phyloP scores from a whole-genome alignment of 768 basidiomycete genomes.

The Mycena maculata region DNA sequence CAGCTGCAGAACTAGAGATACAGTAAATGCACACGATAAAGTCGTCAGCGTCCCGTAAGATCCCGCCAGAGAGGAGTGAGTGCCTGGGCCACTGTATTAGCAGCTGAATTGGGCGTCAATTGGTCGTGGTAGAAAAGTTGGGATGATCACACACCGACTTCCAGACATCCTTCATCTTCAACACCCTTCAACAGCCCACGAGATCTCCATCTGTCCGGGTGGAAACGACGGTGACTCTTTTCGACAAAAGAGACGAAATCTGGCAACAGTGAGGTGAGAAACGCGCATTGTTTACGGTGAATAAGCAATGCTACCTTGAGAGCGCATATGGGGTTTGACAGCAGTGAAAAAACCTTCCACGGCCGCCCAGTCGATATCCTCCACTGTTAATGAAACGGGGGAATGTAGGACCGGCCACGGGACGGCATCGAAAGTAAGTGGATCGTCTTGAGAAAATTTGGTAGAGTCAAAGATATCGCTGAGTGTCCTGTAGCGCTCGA shows the following conservation, averaged over 20 bases:
- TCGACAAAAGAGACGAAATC: conserved; percentile 76
- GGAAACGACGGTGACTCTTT: conserved; percentile 79
- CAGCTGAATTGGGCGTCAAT: conserved; percentile 43
- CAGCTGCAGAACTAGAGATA: conserved; percentile 28
- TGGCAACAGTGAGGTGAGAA: background rate
- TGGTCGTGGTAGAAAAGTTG: background rate
- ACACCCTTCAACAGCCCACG: conserved; percentile 70
- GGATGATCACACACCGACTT: conserved; percentile 63
- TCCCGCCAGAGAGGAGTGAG: conserved; percentile 76
- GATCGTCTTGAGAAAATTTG: conserved; percentile 63
- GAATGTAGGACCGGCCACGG: conserved; percentile 81
- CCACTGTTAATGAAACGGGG: conserved; percentile 63
- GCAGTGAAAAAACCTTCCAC: conserved; percentile 78
- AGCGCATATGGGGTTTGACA: conserved; percentile 62
- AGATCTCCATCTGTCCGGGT: conserved; percentile 84
- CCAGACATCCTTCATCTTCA: conserved; percentile 67
- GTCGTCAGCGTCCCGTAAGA: conserved; percentile 41
- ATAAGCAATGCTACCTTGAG: conserved; percentile 44
- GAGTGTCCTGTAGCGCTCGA: conserved; percentile 74
- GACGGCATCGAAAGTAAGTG: conserved; percentile 69
- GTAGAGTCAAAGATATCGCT: conserved; percentile 72
- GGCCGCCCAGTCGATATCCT: conserved; percentile 77
- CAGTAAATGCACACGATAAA: conserved; percentile 10
- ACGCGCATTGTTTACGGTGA: background rate
- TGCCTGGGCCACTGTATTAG: conserved; percentile 79